Evolutionary conservation across 495 filamentous ascomycete species (phyloP), one percentile per base, ranked within the genome.

Genomic region (Hyaloscypha variabilis): DNA sequence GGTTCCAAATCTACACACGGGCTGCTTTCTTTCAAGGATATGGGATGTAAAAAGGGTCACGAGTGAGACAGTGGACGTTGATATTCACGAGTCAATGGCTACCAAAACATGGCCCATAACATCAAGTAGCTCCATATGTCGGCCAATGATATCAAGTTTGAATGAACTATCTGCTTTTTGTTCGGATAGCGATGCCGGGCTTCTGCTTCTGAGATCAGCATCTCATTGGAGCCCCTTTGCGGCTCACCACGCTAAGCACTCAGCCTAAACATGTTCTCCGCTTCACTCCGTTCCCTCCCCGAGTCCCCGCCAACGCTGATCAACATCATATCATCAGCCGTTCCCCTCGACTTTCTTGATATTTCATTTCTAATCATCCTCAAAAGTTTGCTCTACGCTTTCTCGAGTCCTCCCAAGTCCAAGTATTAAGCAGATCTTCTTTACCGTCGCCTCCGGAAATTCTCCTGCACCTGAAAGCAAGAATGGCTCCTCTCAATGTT

Each of bases 401-500:
- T 34, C 11, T 34, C 30, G 11, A 4, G 30, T 34, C 11, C 30
- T 34, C 30, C 30, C n/a, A n/a, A n/a, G n/a, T n/a, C 11, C 30
- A 34, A 42, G 19, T 3, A 42, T 6, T 3, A 6, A 10, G 13
- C 8, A 42, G 2, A 42, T 10, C 14, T 42, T 14, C 39, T 42
- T 42, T 14, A 42, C 31, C 5, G 13, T 36, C 13, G 5, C 31
- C 13, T 36, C 31, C 4, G 19, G 2, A 42, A 6, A 13, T 42
- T 13, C 39, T 42, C 39, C 39, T 42, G 2, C 6, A 42, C 3
- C 8, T 42, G 4, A 42, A 13, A 42, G 19, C 5, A 14, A 42
- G 2, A 42, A 66, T 66, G 63, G 46, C 69, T 2, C 69, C 74
- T 52, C 70, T 78, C 57, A 76, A 74, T 52, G 71, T 78, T 13